phyloP scores from a whole-genome alignment of 139 green algal genomes.

The Choricystis sp. region DNA sequence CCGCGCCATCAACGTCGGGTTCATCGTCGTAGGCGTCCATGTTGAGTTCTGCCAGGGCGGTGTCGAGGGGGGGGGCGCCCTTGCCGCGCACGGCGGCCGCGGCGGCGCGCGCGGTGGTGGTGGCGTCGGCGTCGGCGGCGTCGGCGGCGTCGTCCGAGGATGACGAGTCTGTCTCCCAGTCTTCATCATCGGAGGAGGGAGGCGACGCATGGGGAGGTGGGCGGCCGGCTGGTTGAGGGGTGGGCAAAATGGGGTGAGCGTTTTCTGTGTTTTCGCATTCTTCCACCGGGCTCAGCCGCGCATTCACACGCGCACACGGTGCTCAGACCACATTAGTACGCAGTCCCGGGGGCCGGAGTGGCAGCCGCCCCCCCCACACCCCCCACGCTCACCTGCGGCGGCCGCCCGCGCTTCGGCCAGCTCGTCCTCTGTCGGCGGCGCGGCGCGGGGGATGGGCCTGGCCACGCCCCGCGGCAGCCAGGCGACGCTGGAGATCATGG shows the following conservation, averaged over 20 bases:
- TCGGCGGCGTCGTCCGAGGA: conserved; percentile 12
- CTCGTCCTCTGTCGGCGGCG: conserved; percentile 41
- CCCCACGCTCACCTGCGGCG: not conserved
- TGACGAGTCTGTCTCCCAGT: conserved; percentile 11
- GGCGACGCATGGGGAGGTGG: conserved; percentile 1
- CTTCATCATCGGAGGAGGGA: conserved; percentile 4
- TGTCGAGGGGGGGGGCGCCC: conserved; percentile 13
- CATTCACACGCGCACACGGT: too few species aligned
- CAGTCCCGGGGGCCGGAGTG: not conserved
- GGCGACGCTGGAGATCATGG: conserved; percentile 61
- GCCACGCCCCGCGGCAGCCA: conserved; percentile 64
- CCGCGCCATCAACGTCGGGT: conserved; percentile 23
- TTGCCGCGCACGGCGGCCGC: not conserved
- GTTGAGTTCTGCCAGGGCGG: conserved; percentile 69
- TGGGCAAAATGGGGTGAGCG: not conserved
- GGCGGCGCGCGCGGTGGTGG: conserved; percentile 5
- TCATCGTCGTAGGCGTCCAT: conserved; percentile 89
- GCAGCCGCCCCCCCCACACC: not conserved
- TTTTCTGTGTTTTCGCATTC: too few species aligned
- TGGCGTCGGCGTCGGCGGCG: conserved; percentile 12
- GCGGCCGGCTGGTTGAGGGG: not conserved
- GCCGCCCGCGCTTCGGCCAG: conserved; percentile 11
- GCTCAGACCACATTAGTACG: not conserved
- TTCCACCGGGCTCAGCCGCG: too few species aligned
- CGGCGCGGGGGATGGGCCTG: conserved; percentile 29